Evolutionary conservation across 2,329 filamentous ascomycete species (phyloP).

Genomic region (Domatiomyces globalis): DNA sequence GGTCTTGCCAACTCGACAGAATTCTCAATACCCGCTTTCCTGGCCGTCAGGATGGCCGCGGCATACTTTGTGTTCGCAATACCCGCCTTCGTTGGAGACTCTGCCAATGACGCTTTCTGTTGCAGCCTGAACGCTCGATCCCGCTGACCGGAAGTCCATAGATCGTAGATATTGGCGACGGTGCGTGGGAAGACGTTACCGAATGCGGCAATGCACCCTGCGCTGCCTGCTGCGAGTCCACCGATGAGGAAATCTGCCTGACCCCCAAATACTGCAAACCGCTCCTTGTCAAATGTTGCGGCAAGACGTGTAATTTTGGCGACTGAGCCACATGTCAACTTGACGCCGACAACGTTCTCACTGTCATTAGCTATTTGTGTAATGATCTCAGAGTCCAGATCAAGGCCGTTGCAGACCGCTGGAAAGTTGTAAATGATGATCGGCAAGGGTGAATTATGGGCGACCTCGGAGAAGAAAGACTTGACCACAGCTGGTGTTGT

Average conservation of each 20-base stretch:
- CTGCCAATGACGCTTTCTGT: constrained; percentile 48
- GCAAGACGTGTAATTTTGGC: constrained; percentile 46
- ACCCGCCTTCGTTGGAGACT: constrained; percentile 51
- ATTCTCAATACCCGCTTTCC: no score
- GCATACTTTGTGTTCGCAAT: constrained; percentile 58
- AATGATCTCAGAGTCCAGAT: constrained; percentile 52
- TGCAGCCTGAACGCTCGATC: constrained; percentile 49
- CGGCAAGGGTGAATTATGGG: constrained; percentile 38
- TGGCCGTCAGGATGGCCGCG: no score
- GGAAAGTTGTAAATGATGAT: constrained; percentile 58
- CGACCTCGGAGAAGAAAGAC: constrained; percentile 46
- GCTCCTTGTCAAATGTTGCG: constrained; percentile 36
- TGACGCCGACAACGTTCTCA: constrained; percentile 48
- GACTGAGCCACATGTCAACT: constrained; percentile 50
- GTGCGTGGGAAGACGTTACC: constrained; percentile 44
- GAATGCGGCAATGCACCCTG: constrained; percentile 45
- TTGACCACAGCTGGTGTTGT: constrained; percentile 44
- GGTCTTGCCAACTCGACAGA: no score
- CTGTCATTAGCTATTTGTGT: constrained; percentile 37
- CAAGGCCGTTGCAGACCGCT: constrained; percentile 52
- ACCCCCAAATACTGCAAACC: constrained; percentile 56
- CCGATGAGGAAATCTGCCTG: constrained; percentile 57
- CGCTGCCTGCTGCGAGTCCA: constrained; percentile 38
- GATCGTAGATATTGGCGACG: constrained; percentile 43
- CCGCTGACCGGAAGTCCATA: constrained; percentile 45